phyloP scores from a whole-genome alignment of 331 rosid species.

The Ulmus americana region DNA sequence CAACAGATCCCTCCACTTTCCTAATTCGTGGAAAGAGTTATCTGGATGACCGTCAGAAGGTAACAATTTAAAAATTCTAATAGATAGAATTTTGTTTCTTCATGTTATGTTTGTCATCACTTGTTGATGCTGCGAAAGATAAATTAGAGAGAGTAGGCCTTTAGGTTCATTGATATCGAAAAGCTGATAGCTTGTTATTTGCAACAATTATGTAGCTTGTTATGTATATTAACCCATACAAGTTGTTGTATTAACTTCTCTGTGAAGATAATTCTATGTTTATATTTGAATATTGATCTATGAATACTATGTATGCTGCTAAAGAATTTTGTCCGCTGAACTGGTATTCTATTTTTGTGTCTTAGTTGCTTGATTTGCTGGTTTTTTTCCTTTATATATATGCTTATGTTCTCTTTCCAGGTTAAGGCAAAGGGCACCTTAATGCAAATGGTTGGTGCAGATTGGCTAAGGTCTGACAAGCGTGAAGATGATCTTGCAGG shows the following conservation, averaged over 20 bases:
- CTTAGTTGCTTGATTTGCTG: not conserved
- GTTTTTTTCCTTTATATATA: not conserved
- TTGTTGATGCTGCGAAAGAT: too few relatives aligned
- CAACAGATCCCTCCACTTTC: conserved; percentile 36
- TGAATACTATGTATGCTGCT: not conserved
- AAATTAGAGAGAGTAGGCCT: too few relatives aligned
- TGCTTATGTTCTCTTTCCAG: conserved; percentile 17
- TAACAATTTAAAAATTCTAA: conserved; percentile 5
- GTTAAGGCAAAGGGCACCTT: conserved; percentile 36
- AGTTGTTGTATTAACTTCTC: too few relatives aligned
- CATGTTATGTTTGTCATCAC: not conserved
- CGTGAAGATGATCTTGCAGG: conserved; percentile 46
- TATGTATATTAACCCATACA: too few relatives aligned
- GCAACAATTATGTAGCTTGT: not conserved
- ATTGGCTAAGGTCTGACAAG: conserved; percentile 47
- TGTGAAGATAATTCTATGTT: not conserved
- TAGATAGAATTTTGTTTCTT: not conserved
- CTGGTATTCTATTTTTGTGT: not conserved
- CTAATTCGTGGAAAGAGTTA: conserved; percentile 39
- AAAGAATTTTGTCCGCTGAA: not conserved
- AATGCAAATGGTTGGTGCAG: conserved; percentile 47
- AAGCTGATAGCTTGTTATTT: too few relatives aligned
- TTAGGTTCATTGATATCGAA: too few relatives aligned
- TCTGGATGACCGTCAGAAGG: conserved; percentile 38
- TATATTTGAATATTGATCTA: not conserved